Conservation (phyloP, 345 rosid genomes). For the Orychophragmus violaceus region DNA sequence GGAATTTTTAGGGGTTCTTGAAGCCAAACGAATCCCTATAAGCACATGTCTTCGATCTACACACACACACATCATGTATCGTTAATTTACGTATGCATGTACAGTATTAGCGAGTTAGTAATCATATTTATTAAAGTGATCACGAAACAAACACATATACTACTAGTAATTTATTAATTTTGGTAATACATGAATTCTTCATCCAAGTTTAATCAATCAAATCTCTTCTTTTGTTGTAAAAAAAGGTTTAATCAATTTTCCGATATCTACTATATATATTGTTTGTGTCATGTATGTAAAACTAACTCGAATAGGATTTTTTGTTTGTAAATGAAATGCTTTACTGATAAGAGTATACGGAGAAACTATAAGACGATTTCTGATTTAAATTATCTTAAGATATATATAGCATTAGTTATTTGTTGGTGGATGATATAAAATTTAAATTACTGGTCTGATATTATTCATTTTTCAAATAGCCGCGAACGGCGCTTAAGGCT, state of each 20-base stretch:
- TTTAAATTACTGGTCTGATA: conserved; percentile 9
- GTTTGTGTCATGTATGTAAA: not conserved
- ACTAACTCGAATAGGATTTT: not conserved
- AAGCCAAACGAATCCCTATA: conserved; percentile 34
- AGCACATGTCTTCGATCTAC: conserved; percentile 21
- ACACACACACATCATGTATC: conserved; percentile 6
- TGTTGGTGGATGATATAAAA: conserved; percentile 14
- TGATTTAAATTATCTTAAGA: not conserved
- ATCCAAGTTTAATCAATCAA: not conserved
- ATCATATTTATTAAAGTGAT: not conserved
- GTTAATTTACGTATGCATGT: conserved; percentile 5
- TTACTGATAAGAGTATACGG: not conserved
- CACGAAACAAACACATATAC: not conserved
- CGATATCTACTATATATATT: too few relatives aligned
- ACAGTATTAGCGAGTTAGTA: not conserved
- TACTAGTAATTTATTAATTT: not conserved
- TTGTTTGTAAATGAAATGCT: not conserved
- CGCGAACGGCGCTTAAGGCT: conserved; percentile 36
- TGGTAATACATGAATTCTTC: not conserved
- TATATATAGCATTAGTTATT: not conserved
- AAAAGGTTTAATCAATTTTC: too few relatives aligned
- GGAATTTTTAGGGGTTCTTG: conserved; percentile 28
- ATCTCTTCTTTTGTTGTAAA: too few relatives aligned
- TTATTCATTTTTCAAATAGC: conserved; percentile 19
- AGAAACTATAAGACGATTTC: not conserved